Base-by-base conservation (phyloP, 179 eudicot species). In the Nepenthes alata region DNA sequence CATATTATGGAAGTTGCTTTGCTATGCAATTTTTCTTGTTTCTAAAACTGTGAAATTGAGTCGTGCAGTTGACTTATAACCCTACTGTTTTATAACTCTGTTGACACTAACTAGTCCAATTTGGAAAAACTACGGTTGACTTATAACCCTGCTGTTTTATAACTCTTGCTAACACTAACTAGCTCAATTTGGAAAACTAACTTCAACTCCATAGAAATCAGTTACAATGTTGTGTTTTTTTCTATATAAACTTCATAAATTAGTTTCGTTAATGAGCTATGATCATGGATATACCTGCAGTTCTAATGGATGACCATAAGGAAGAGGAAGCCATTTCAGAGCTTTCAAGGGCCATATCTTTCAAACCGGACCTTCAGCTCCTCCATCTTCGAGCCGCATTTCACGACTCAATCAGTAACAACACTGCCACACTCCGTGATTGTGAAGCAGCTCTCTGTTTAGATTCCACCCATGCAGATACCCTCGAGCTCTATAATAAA, bases 391-490 rank as follows among this genome's bases (percentile, higher is more conserved):
- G 96, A 66, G 95, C 98, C 50, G 97, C 98, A 61, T 93, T 93
- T 75, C 75, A 87, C 3, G 98, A 89, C 63, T 86, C 96, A n/a
- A 85, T 89, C 83, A 84, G 87, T 7, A 80, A 87, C 72, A 57
- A 60, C 12, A 59, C 70, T 13, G 79, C 85, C 47, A 73, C 95
- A 35, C 62, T 81, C 53, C 72, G 73, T 64, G 91, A 87, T 64
- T 89, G 95, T 71, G 91, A 89, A 74, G 96, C 96, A 35, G 95
- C 95, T n/a, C 95, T 89, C 52, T 87, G 85, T 72, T 84, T 89
- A 10, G 91, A 89, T 69, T 80, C 91, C 9, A 67, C 58, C 59
- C 96, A 89, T 58, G 45, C 70, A 3, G 95, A 87, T 62, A 84
- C 96, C 35, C 76, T 83, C 36, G 85, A 87, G 58, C 95, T 89